phyloP scores from a whole-genome alignment of 176 grass and related monocot species.

The Oryza brachyantha region DNA sequence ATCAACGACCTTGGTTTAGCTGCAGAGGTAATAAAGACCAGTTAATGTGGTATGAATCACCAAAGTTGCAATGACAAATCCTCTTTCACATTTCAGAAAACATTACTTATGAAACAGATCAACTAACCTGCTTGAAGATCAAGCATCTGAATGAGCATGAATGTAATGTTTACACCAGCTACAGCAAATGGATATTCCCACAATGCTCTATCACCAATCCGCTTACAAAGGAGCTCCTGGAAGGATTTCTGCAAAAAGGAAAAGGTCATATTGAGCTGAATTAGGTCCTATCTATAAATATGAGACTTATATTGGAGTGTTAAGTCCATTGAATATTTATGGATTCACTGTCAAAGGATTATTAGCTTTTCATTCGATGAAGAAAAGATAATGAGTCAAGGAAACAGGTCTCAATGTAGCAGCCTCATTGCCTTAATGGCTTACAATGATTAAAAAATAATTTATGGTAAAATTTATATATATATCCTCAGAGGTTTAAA shows the following conservation, averaged over 20 bases:
- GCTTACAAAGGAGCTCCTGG: slow-evolving; percentile 67
- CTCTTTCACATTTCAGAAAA: slow-evolving; percentile 2
- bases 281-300: neutral
- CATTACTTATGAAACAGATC: neutral
- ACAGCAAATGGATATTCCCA: slow-evolving; percentile 90
- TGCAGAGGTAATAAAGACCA: slow-evolving; percentile 40
- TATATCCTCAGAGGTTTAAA: too few relatives aligned
- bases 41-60: neutral
- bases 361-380: slow-evolving; percentile 14
- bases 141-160: slow-evolving; percentile 90
- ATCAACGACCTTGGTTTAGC: slow-evolving; percentile 75
- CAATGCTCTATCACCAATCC: slow-evolving; percentile 56
- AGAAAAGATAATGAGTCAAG: neutral
- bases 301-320: neutral
- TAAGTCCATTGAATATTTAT: neutral
- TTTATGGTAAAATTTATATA: too few relatives aligned
- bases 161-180: slow-evolving; percentile 87
- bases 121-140: slow-evolving; percentile 69
- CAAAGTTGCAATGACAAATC: slow-evolving; percentile 17
- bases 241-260: slow-evolving; percentile 57
- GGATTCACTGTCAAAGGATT: neutral
- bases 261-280: slow-evolving; percentile 16
- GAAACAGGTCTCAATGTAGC: neutral
- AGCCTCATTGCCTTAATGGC: too few relatives aligned
- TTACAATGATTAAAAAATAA: too few relatives aligned